Evolutionary conservation across 2,329 filamentous ascomycete species (phyloP).

Genomic region (Diaporthe nobilis): DNA sequence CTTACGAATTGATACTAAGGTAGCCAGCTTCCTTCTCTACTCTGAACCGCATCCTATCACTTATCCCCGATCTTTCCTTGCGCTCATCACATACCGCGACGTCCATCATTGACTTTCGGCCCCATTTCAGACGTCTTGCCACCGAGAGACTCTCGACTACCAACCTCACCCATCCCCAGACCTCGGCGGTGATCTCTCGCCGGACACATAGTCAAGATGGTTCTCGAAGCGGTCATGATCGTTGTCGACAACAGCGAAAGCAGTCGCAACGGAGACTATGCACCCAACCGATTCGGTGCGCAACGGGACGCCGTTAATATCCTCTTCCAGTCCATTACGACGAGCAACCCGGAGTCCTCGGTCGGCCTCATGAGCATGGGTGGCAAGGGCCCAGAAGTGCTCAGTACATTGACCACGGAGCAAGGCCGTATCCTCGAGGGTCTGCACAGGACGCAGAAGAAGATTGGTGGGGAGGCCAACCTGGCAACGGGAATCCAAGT

Average conservation of each 20-base stretch:
- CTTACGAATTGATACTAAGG: constrained; percentile 40
- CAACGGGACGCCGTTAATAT: constrained; percentile 96
- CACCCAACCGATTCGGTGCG: constrained; percentile 94
- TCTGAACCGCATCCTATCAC: constrained; percentile 24
- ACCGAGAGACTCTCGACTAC: background rate
- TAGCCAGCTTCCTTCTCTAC: constrained; percentile 30
- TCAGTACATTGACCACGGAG: constrained; percentile 96
- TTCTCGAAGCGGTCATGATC: constrained; percentile 99
- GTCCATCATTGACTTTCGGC: constrained; percentile 30
- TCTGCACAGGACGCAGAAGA: constrained; percentile 87
- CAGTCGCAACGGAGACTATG: constrained; percentile 94
- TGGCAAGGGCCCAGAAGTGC: constrained; percentile 95
- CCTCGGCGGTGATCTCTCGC: constrained; percentile 44
- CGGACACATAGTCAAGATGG: constrained; percentile 77
- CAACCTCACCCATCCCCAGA: constrained; percentile 43
- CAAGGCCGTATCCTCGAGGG: constrained; percentile 96
- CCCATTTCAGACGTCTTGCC: background rate
- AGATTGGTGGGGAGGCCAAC: constrained; percentile 91
- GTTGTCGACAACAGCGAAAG: constrained; percentile 99
- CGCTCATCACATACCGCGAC: constrained; percentile 32
- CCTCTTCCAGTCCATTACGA: constrained; percentile 95
- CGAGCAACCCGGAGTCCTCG: constrained; percentile 95
- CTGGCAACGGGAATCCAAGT: constrained; percentile 96
- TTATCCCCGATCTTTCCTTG: constrained; percentile 15
- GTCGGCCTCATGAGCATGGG: constrained; percentile 99